Evolutionary conservation across 23 red algal species (phyloP), one percentile per base, ranked within the genome.

Genomic region (Pyropia haitanensis): DNA sequence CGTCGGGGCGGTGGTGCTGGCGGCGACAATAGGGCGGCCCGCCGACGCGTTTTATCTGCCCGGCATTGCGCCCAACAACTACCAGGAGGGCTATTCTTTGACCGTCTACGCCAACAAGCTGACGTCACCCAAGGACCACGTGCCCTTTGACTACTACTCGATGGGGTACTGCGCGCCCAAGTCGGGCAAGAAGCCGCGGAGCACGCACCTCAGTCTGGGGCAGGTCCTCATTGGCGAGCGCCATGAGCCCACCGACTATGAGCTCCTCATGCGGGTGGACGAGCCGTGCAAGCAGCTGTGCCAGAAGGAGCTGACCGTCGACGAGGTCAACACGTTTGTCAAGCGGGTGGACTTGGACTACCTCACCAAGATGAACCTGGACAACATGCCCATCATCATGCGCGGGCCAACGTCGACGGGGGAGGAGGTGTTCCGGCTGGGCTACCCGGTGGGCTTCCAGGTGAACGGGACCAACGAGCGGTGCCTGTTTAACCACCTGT

Each of bases 301-400:
- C 63, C 52, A 63, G 30, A 77, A 82, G 77, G 59, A 82, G 18
- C 73, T 89, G 52, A 55, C 60, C 8, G 50, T 59, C 2, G 70
- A 80, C 19, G 84, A 89, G 28, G 73, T 88, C 57, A 46, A 66
- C 22, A 75, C 68, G 23, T 30, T 96, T 2, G 57, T 53, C 44
- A 65, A 80, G 28, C 92, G 82, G 18, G 63, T 96, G 29, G 54
- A 70, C 12, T 61, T 87, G 48, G 78, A 90, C 4, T 96, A 90
- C 53, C 68, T 71, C 28, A 85, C 63, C 14, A 48, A 76, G 50
- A 72, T 96, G 9, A 88, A 96, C 56, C 30, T 96, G 53, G 92
- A 96, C 55, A 96, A 96, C 27, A 48, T 96, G 51, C 92, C 92
- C n/a, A 74, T 96, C 0, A 83, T 88, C 23, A 68, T 86, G 33